These are phyloP conservation scores for Pythium aphanidermatum DNA, from an alignment of 352 stramenopile genomes.

Conservation along the genomic window DNA sequence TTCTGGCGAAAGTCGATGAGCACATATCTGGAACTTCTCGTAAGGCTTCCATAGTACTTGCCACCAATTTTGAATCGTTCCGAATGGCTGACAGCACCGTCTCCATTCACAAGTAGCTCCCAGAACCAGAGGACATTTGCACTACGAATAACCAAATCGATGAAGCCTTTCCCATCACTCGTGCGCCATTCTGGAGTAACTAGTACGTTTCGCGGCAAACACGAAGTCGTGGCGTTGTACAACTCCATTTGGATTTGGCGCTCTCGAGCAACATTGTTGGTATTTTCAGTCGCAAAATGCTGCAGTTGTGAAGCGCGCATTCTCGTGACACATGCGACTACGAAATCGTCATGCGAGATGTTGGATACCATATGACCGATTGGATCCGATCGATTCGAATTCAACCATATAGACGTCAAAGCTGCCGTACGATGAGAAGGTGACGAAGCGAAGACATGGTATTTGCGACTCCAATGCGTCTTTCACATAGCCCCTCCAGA, in stretches of 20 bases:
- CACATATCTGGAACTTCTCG: constrained; percentile 20
- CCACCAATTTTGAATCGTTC: constrained; percentile 17
- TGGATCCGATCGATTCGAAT: too few relatives aligned
- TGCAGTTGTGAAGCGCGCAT: too few relatives aligned
- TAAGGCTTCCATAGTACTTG: constrained; percentile 18
- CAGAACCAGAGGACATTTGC: constrained; percentile 20
- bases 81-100: constrained; percentile 13
- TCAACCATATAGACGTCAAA: constrained; percentile 14
- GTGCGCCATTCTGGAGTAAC: constrained; percentile 19
- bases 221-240: constrained; percentile 15
- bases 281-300: constrained; percentile 20
- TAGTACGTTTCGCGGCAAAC: constrained; percentile 17
- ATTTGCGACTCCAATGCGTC: constrained; percentile 8
- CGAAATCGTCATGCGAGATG: constrained; percentile 26
- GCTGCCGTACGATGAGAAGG: constrained; percentile 22
- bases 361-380: constrained; percentile 22
- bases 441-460: constrained; percentile 17
- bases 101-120: constrained; percentile 25
- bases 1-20: constrained; percentile 27
- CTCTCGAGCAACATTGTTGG: constrained; percentile 14
- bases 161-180: constrained; percentile 24
- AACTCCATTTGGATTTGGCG: constrained; percentile 29
- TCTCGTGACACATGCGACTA: constrained; percentile 21
- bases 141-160: constrained; percentile 25
- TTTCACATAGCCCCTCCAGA: constrained; percentile 23